These are phyloP conservation scores for Candida labiduridarum DNA, from an alignment of 1,139 yeast genomes.

Conservation along the genomic window DNA sequence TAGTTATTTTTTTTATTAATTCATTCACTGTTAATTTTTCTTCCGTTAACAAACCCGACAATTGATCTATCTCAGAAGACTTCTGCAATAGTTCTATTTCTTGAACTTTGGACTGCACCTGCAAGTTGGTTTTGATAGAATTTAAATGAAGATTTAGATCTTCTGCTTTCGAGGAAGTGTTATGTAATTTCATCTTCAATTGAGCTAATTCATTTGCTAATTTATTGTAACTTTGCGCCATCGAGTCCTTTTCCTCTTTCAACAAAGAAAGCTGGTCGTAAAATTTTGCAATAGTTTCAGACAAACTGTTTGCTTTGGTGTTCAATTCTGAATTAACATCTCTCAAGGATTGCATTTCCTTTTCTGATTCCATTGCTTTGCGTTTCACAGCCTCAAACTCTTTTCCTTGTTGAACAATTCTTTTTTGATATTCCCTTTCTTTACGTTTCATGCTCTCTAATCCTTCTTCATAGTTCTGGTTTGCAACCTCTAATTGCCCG, in stretches of 20 bases:
- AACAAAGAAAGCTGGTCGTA: neutral
- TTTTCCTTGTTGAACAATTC: neutral
- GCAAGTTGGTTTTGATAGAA: conserved; percentile 4
- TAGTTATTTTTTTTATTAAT: conserved; percentile 1
- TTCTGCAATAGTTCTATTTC: conserved; percentile 7
- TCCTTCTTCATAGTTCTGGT: neutral
- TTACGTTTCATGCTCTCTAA: neutral
- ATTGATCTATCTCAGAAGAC: conserved; percentile 10
- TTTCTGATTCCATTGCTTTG: neutral
- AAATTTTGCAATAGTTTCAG: neutral
- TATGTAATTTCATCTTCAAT: neutral
- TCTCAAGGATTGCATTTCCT: neutral
- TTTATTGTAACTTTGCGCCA: neutral
- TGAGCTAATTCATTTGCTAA: neutral
- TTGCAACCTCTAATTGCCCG: conserved; percentile 1
- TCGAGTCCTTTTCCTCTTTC: neutral
- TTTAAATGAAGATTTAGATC: neutral
- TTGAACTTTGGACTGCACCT: conserved; percentile 7
- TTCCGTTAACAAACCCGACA: conserved; percentile 14
- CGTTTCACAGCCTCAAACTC: neutral
- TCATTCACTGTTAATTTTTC: conserved; percentile 10
- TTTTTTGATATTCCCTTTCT: neutral
- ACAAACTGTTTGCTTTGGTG: neutral
- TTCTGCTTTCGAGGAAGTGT: neutral
- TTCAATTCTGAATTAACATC: neutral